Percentiles rank a stretch among this genome's conserved stretches.
These are phyloP conservation scores for Cladorrhinum sp. DNA, from an alignment of 2,329 filamentous ascomycete species.

Conservation along the genomic window DNA sequence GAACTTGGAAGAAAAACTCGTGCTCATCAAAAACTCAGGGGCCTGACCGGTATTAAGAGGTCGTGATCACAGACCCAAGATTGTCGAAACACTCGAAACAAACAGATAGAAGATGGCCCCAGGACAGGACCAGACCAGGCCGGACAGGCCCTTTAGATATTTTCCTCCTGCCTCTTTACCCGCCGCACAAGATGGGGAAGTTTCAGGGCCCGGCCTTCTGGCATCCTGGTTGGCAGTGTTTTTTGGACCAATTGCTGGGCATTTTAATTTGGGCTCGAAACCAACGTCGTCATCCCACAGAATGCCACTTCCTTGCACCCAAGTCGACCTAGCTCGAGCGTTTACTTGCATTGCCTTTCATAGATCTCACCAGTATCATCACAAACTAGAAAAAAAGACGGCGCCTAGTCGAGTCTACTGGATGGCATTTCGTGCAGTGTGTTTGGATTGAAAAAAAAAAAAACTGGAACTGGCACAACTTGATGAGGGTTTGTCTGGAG, in stretches of 20 bases:
- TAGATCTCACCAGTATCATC: background rate
- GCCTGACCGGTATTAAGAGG: conserved; percentile 16
- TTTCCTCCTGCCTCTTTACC: conserved; percentile 1
- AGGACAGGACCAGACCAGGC: conserved; percentile 2
- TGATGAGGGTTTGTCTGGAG: background rate
- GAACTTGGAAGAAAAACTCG: background rate
- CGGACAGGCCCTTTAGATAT: conserved; percentile 4
- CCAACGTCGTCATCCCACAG: conserved; percentile 30
- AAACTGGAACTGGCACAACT: background rate
- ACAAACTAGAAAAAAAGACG: background rate
- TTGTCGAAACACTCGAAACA: conserved; percentile 5
- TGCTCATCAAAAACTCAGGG: conserved; percentile 9
- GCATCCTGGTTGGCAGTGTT: conserved; percentile 13
- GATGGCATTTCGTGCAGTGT: too few relatives aligned
- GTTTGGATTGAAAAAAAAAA: background rate
- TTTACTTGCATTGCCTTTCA: background rate
- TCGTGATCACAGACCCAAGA: background rate
- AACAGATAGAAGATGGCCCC: conserved; percentile 3
- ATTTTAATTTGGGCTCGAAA: conserved; percentile 28
- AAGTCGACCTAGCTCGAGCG: conserved; percentile 6
- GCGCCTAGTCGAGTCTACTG: background rate
- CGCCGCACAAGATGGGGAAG: conserved; percentile 14
- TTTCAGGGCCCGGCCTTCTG: conserved; percentile 27
- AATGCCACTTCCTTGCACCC: conserved; percentile 9
- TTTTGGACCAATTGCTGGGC: conserved; percentile 24